Evolutionary conservation across 768 basidiomycete species (phyloP), one percentile per base, ranked within the genome.

Genomic region (Epithele typhae): DNA sequence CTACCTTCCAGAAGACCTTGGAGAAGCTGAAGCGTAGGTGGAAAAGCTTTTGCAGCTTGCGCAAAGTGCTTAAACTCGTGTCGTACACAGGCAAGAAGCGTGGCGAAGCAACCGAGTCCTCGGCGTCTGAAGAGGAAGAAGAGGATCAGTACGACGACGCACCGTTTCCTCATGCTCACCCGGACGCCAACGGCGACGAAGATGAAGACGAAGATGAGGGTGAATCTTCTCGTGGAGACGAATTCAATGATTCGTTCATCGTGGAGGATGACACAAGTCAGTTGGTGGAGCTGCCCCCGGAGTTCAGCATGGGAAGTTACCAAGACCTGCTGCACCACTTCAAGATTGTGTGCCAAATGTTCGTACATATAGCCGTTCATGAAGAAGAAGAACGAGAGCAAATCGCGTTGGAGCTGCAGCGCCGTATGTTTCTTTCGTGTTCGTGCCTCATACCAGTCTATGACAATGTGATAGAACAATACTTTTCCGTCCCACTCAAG

Each of bases 311-410:
- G 81, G 76, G 77, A 45, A 73, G 82, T 1, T 83, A 86, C 60
- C 81, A 91, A 59, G 85, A 89, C 56, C 70, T 87, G 17, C 68
- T 77, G 12, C 77, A 85, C 52, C 87, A 92, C 51, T 91, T 92
- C 76, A 92, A 92, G 67, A 82, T 86, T 32, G 74, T 92, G 36
- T 92, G 89, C 54, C 92, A 95, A 59, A 76, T 92, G 23, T 87
- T 92, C 53, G 87, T 92, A 11, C 82, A 92, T 54, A 68, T 94
- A 34, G 85, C 86, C 30, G 81, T 89, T 24, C 77, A 70, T 25
- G 71, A 77, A 5, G 62, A 70, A 15, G 64, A 61, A 3, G 70
- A 81, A 37, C 72, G 88, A 17, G 69, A 67, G 38, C 55, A 64
- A 5, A 83, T 80, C 56, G 49, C 40, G 0, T 78, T 87, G 76